Evolutionary conservation across 2,329 filamentous ascomycete species (phyloP).

Genomic region (Dactylellina cionopaga): DNA sequence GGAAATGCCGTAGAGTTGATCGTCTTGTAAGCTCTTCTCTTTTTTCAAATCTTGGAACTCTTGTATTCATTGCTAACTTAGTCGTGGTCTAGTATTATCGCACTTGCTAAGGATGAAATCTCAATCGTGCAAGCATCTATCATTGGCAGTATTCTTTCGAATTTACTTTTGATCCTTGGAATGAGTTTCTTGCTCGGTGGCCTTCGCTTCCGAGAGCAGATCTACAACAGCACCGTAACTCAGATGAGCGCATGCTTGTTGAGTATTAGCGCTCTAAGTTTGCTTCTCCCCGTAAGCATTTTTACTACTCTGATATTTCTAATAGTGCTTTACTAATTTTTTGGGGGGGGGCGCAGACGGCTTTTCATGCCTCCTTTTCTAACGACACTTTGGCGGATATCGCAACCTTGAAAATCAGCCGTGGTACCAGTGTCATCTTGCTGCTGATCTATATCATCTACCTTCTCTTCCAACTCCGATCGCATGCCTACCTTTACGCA

Average conservation of each 20-base stretch:
- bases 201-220: constrained; percentile 85
- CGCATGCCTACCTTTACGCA: constrained; percentile 82
- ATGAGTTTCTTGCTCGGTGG: constrained; percentile 92
- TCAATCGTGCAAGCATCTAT: constrained; percentile 91
- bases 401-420: constrained; percentile 82
- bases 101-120: constrained; percentile 81
- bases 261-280: constrained; percentile 87
- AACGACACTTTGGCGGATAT: constrained; percentile 71
- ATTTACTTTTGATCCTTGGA: constrained; percentile 85
- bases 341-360: constrained; percentile 77
- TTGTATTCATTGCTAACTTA: constrained; percentile 48
- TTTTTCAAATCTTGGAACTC: neutral
- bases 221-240: constrained; percentile 94
- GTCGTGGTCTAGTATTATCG: constrained; percentile 65
- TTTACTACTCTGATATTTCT: neutral
- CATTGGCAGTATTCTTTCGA: constrained; percentile 87
- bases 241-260: constrained; percentile 95
- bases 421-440: constrained; percentile 80
- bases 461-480: constrained; percentile 89
- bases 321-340: constrained; percentile 1
- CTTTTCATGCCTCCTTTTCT: constrained; percentile 88
- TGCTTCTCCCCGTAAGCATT: constrained; percentile 76
- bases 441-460: constrained; percentile 85
- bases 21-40: constrained; percentile 69
- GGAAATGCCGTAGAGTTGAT: constrained; percentile 83